These are phyloP conservation scores for Calycina marina DNA, from an alignment of 2,329 filamentous ascomycete species.

Conservation along the genomic window DNA sequence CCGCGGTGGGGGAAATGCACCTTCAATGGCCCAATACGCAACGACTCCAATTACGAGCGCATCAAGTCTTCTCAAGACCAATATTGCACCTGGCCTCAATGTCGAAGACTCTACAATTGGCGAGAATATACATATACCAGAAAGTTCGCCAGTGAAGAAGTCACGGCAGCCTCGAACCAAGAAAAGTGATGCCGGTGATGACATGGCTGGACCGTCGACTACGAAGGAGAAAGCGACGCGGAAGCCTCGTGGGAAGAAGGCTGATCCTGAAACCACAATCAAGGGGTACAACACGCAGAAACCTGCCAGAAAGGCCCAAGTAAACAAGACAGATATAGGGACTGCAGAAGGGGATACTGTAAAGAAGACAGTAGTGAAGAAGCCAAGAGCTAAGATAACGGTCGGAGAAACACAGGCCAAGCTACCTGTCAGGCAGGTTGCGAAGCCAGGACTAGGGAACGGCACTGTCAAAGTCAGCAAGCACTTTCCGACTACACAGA, in stretches of 20 bases:
- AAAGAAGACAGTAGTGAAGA: slow-evolving; percentile 13
- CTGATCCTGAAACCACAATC: slow-evolving; percentile 2
- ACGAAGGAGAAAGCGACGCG: slow-evolving; percentile 12
- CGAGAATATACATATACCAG: slow-evolving; percentile 8
- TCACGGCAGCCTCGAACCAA: slow-evolving; percentile 5
- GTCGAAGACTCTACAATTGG: slow-evolving; percentile 2
- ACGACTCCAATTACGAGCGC: slow-evolving; percentile 29
- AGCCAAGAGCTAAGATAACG: slow-evolving; percentile 19
- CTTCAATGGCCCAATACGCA: slow-evolving; percentile 25
- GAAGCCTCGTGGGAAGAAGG: slow-evolving; percentile 14
- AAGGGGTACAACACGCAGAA: too few species aligned
- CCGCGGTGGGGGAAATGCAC: slow-evolving; percentile 25
- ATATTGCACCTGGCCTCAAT: too few species aligned
- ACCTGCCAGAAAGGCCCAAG: slow-evolving; percentile 7
- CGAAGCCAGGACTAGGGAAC: slow-evolving; percentile 14
- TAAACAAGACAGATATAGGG: slow-evolving; percentile 13
- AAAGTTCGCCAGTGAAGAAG: slow-evolving; percentile 14
- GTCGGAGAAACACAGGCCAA: slow-evolving; percentile 19
- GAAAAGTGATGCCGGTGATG: slow-evolving; percentile 3
- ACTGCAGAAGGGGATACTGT: neutral
- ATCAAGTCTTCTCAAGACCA: slow-evolving; percentile 16
- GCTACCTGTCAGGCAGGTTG: slow-evolving; percentile 22
- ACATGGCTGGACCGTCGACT: too few species aligned
- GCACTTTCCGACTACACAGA: slow-evolving; percentile 1
- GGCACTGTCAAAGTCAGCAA: slow-evolving; percentile 2